Evolutionary conservation across 495 filamentous ascomycete species (phyloP).

Genomic region (Aspergillus taichungensis): DNA sequence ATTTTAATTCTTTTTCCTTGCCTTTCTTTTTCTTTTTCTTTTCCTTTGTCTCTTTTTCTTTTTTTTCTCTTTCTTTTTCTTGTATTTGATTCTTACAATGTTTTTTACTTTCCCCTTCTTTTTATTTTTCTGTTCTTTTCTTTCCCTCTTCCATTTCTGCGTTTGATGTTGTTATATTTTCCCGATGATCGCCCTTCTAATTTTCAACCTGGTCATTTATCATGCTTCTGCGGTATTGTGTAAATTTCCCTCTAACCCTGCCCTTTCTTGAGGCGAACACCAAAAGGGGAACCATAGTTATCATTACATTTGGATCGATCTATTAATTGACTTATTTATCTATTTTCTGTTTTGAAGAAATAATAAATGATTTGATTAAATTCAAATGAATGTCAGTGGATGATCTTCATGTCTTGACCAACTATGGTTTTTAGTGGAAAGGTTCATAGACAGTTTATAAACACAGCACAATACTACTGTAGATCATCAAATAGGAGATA

Average conservation of each 20-base stretch:
- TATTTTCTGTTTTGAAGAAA: no score
- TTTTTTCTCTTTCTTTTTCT: background rate
- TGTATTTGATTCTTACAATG: background rate
- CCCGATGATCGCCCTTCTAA: background rate
- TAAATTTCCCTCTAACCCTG: no score
- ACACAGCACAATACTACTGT: background rate
- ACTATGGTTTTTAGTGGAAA: background rate
- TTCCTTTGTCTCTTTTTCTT: background rate
- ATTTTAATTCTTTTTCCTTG: background rate
- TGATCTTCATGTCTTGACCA: no score
- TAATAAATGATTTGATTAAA: no score
- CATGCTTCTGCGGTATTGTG: background rate
- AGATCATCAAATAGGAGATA: conserved; percentile 4
- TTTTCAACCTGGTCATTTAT: conserved; percentile 1
- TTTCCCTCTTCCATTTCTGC: background rate
- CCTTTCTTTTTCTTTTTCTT: background rate
- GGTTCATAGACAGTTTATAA: background rate
- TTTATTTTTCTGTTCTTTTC: background rate
- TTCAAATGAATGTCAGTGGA: no score
- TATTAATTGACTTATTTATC: no score
- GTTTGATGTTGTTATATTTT: background rate
- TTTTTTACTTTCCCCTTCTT: conserved; percentile 1
- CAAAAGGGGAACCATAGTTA: no score
- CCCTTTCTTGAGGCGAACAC: no score
- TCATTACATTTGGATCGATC: no score